phyloP scores from a whole-genome alignment of 2,329 filamentous ascomycete species.

The Colletotrichum falcatum region DNA sequence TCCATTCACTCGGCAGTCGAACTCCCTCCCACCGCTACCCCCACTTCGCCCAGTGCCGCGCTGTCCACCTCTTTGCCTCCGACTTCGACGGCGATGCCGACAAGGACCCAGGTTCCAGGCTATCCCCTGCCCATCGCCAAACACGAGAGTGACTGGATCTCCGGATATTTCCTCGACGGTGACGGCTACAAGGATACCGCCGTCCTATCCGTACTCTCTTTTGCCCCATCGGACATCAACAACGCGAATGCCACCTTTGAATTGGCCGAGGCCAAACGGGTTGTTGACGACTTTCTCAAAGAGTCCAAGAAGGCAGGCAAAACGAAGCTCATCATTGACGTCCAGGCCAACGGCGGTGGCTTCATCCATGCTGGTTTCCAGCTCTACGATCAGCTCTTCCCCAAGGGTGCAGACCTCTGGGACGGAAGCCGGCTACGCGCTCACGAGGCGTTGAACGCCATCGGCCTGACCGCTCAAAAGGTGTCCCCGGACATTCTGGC shows the following conservation, averaged over 20 bases:
- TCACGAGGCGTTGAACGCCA: conserved; percentile 33
- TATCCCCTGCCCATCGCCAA: conserved; percentile 45
- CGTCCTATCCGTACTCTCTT: conserved; percentile 45
- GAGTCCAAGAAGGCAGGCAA: conserved; percentile 60
- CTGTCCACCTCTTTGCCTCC: not conserved
- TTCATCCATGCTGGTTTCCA: conserved; percentile 59
- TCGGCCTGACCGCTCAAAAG: conserved; percentile 26
- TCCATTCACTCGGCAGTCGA: conserved; percentile 30
- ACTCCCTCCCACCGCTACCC: conserved; percentile 13
- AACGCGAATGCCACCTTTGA: conserved; percentile 26
- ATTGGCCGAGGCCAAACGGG: conserved; percentile 39
- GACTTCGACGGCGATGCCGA: not conserved
- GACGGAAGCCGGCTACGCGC: conserved; percentile 42
- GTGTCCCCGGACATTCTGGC: not conserved
- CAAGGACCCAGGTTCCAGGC: conserved; percentile 39
- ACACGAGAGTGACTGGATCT: conserved; percentile 44
- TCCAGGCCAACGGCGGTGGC: conserved; percentile 72
- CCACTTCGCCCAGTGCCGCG: not conserved
- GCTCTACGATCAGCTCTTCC: conserved; percentile 58
- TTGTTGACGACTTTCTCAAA: conserved; percentile 57
- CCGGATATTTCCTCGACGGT: conserved; percentile 48
- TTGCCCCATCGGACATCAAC: conserved; percentile 35
- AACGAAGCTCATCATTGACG: conserved; percentile 72
- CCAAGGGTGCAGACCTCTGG: conserved; percentile 40
- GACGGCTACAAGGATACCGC: conserved; percentile 46